Conservation (phyloP, 2,329 filamentous ascomycete genomes). For the Ophiognomonia clavigignenti-juglandacearum region DNA sequence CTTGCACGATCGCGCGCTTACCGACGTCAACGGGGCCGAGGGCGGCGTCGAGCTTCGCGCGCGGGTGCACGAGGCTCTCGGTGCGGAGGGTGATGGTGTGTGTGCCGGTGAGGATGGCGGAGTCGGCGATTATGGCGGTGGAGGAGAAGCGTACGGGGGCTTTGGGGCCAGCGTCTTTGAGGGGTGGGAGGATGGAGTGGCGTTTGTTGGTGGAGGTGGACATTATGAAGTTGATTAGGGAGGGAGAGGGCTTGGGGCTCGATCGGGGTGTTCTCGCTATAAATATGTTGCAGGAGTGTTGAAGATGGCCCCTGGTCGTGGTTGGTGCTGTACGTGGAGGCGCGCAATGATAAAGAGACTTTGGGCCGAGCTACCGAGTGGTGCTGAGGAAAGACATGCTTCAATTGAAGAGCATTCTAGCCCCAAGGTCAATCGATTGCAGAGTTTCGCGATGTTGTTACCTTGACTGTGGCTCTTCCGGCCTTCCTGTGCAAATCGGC, state of each 20-base stretch:
- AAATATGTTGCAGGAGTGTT: too few relatives aligned
- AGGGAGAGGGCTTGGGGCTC: neutral
- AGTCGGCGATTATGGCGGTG: conserved; percentile 57
- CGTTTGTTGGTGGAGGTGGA: conserved; percentile 44
- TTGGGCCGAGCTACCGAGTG: too few relatives aligned
- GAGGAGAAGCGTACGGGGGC: conserved; percentile 59
- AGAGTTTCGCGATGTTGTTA: too few relatives aligned
- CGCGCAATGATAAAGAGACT: too few relatives aligned
- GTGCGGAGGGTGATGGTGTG: conserved; percentile 75
- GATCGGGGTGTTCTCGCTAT: too few relatives aligned
- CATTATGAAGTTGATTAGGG: conserved; percentile 29
- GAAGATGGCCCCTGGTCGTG: too few relatives aligned
- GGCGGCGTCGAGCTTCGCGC: conserved; percentile 71
- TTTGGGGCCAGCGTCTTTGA: conserved; percentile 50
- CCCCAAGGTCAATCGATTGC: too few relatives aligned
- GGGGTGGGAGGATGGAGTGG: conserved; percentile 50
- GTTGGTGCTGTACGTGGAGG: too few relatives aligned
- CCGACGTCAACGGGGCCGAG: conserved; percentile 77
- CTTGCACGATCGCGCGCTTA: conserved; percentile 75
- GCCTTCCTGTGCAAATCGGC: too few relatives aligned
- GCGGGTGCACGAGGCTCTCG: conserved; percentile 81
- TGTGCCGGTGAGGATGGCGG: conserved; percentile 61
- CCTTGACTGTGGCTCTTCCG: too few relatives aligned
- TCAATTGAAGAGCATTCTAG: too few relatives aligned
- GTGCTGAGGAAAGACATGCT: too few relatives aligned